These are phyloP conservation scores for Cladosporium oxysporum DNA, from an alignment of 2,329 filamentous ascomycete species.

Conservation along the genomic window DNA sequence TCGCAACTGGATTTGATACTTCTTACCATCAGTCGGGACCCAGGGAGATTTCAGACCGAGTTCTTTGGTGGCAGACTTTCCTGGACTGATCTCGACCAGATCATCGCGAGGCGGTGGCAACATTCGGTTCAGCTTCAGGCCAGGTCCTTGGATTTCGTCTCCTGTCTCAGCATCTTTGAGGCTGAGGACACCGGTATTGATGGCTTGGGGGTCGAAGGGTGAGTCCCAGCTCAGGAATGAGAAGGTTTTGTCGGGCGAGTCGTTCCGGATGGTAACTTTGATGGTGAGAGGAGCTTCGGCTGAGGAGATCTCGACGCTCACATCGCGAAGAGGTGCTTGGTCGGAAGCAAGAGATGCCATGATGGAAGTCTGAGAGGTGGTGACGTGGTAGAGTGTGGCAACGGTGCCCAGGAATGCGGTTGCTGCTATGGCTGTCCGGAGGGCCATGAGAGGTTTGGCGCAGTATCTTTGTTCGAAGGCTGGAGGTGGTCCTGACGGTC, in stretches of 20 bases:
- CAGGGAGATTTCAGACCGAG: slow-evolving; percentile 41
- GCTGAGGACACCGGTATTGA: slow-evolving; percentile 42
- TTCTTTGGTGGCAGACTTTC: slow-evolving; percentile 38
- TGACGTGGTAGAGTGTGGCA: slow-evolving; percentile 16
- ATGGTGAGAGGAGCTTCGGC: slow-evolving; percentile 27
- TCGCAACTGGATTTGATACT: slow-evolving; percentile 39
- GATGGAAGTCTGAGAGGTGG: slow-evolving; percentile 9
- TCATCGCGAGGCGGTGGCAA: slow-evolving; percentile 41
- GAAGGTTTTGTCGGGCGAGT: slow-evolving; percentile 35
- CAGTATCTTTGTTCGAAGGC: neutral
- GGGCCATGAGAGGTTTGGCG: slow-evolving; percentile 11
- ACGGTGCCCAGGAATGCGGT: slow-evolving; percentile 15
- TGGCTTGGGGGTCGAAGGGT: slow-evolving; percentile 42
- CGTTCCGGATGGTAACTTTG: slow-evolving; percentile 42
- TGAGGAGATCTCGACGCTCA: slow-evolving; percentile 13
- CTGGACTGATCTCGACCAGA: slow-evolving; percentile 40
- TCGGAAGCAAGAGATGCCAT: neutral
- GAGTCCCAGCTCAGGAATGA: slow-evolving; percentile 45
- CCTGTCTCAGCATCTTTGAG: slow-evolving; percentile 35
- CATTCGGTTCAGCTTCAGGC: slow-evolving; percentile 40
- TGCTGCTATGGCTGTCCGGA: slow-evolving; percentile 14
- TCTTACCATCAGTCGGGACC: slow-evolving; percentile 40
- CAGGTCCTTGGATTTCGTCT: slow-evolving; percentile 33
- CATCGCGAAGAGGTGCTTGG: neutral
- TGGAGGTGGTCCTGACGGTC: neutral